These are phyloP conservation scores for Linanthus parryae DNA, from an alignment of 148 eudicot genomes.

Conservation along the genomic window DNA sequence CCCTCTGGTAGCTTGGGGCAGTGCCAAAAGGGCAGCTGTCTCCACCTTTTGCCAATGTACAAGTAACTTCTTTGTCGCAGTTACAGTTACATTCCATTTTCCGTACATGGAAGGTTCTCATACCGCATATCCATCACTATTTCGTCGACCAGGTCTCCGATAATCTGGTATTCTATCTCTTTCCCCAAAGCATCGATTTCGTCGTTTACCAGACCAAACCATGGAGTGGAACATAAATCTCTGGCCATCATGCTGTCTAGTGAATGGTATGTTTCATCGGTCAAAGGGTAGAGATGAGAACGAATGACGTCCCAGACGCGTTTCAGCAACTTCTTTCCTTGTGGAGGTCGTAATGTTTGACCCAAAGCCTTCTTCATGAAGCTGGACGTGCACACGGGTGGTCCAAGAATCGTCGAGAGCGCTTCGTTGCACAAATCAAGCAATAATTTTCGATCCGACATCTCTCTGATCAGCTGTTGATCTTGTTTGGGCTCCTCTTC, in stretches of 20 bases:
- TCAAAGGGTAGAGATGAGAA: constrained; percentile 38
- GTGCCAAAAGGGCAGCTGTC: too few species aligned
- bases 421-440: constrained; percentile 73
- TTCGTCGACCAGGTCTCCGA: constrained; percentile 59
- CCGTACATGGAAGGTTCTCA: too few species aligned
- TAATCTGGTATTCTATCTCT: constrained; percentile 53
- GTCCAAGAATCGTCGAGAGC: constrained; percentile 48
- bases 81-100: too few species aligned
- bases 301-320: constrained; percentile 56
- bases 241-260: constrained; percentile 58
- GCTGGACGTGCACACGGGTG: constrained; percentile 39
- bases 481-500: constrained; percentile 16
- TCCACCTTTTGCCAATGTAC: too few species aligned
- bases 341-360: constrained; percentile 24
- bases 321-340: constrained; percentile 56
- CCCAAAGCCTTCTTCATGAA: constrained; percentile 40
- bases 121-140: constrained; percentile 40
- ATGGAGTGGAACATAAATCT: constrained; percentile 45
- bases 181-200: constrained; percentile 51
- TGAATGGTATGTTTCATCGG: constrained; percentile 29
- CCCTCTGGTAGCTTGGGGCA: too few species aligned
- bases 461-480: constrained; percentile 13
- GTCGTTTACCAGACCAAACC: constrained; percentile 53
- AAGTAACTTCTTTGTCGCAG: too few species aligned
- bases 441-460: constrained; percentile 62